Base-by-base conservation (phyloP, 2,329 filamentous ascomycete genomes). In the Colletotrichum eremochloae region DNA sequence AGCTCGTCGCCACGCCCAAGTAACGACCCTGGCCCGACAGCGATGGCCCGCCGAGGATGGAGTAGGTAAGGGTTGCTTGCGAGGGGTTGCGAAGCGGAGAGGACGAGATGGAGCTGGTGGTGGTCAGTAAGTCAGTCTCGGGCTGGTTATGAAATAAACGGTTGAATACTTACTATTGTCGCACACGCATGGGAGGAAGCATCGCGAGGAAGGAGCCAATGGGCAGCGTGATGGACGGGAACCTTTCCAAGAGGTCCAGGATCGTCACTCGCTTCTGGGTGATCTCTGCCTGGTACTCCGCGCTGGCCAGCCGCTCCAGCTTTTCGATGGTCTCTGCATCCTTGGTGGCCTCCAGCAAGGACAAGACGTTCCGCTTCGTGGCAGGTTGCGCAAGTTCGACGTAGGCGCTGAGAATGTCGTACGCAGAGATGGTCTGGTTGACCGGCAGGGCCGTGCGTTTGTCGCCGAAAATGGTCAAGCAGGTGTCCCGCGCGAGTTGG, bases 341-440 rank as follows among this genome's bases (percentile, higher is more conserved):
- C 1, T 36, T 20, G 6, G 75, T 70, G 5, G 69, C 65, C 38
- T 76, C 75, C 2, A 75, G 68, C 36, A 80, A 52, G 1, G 73
- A 57, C 38, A 72, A 48, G 24, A 80, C 69, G 31, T 79, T 78
- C 87, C 91, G 89, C 80, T 91, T 93, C 9, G 92, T 94, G 1
- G 91, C 92, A 0, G 92, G 92, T 75, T 93, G 92, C 4, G 87
- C 87, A 1, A 95, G 85, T 80, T 96, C 93, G 2, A 95, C 89
- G 73, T 94, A 94, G 0, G 90, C 90, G 1, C 89, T 87, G 5
- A 95, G 85, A 0, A 95, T 83, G 70, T 91, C 89, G 18, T 85
- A 84, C 0, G 90, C 91, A 0, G 91, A 88, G 3, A 94, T 84
- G 0, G 89, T 86, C 1, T 82, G 81, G 52, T 85, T 83, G 0